A percentile compares a stretch with the other conserved stretches of the same genome.
phyloP scores from a whole-genome alignment of 345 rosid genomes.

The Euphorbia pulcherrima region DNA sequence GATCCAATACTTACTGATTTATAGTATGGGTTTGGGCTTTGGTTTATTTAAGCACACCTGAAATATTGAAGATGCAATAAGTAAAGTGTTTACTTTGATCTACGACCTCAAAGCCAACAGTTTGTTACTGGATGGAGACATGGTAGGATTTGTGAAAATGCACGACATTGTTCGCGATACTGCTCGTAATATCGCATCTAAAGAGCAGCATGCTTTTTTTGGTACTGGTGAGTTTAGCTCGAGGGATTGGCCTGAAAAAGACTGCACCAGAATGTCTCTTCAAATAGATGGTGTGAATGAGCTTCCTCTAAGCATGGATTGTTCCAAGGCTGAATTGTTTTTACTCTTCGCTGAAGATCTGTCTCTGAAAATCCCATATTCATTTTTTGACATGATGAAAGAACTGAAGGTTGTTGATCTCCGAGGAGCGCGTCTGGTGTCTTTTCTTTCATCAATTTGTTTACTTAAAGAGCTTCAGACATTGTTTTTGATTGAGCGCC shows the following conservation, averaged over 20 bases:
- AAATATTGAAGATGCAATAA: neutral
- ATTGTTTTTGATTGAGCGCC: neutral
- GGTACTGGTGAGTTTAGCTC: neutral
- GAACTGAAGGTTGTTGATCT: conserved; percentile 13
- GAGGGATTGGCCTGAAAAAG: neutral
- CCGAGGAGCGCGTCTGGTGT: neutral
- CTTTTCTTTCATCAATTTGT: conserved; percentile 3
- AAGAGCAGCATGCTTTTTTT: neutral
- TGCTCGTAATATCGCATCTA: neutral
- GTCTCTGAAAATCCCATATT: neutral
- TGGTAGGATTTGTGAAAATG: neutral
- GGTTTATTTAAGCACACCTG: neutral
- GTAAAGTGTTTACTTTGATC: neutral
- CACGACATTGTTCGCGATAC: conserved; percentile 1
- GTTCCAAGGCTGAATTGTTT: neutral
- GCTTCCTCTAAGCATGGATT: neutral
- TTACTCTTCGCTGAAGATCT: neutral
- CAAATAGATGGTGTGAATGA: neutral
- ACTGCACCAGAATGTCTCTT: neutral
- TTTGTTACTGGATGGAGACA: neutral
- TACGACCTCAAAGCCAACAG: neutral
- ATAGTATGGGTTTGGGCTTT: neutral
- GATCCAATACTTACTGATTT: neutral
- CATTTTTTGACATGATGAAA: neutral
- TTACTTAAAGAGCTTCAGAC: neutral